Conservation (phyloP, 129 eudicot genomes). For the Tagetes patula region DNA sequence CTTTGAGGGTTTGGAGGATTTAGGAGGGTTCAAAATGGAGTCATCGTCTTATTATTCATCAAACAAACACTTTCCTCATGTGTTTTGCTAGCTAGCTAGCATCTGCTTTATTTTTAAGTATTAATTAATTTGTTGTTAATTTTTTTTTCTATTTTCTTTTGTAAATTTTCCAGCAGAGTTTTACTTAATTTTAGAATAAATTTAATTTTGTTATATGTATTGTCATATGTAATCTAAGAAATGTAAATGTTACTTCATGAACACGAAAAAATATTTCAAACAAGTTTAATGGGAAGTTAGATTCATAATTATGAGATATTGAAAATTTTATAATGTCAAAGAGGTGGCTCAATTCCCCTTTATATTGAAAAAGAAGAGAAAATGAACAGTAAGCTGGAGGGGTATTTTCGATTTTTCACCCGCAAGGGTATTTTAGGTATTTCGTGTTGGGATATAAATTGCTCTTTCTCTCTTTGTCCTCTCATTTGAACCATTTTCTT, state of each 20-base stretch:
- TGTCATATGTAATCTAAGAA: conserved; percentile 16
- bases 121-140: background rate
- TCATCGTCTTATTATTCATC: conserved; percentile 28
- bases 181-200: too few species aligned
- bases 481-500: too few species aligned
- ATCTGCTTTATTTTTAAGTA: conserved; percentile 5
- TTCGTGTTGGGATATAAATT: too few species aligned
- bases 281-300: background rate
- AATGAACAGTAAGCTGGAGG: too few species aligned
- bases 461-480: too few species aligned
- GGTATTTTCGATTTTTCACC: too few species aligned
- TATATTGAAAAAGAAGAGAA: too few species aligned
- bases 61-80: conserved; percentile 29
- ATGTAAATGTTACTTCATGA: conserved; percentile 4
- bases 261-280: background rate
- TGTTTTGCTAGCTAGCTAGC: conserved; percentile 30
- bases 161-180: conserved; percentile 21
- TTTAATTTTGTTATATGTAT: background rate
- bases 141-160: conserved; percentile 16
- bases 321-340: conserved; percentile 28
- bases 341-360: conserved; percentile 31
- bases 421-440: too few species aligned
- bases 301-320: background rate
- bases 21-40: conserved; percentile 40
- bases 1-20: conserved; percentile 69